Evolutionary conservation across 2,329 filamentous ascomycete genomes (phyloP).

Genomic region (Biscogniauxia sp.): DNA sequence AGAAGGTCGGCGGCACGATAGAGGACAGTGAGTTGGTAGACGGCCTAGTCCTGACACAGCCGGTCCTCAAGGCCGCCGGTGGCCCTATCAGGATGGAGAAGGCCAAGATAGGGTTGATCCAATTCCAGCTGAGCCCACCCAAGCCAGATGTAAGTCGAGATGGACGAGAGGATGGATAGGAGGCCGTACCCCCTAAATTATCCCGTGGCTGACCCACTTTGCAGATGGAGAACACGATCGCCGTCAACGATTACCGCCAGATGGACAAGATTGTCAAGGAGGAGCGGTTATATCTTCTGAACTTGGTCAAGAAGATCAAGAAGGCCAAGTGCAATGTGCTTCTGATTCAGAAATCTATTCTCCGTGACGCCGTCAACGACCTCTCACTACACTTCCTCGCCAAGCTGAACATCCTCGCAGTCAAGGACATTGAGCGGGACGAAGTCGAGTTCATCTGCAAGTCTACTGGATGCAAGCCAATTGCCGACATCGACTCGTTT

Average conservation of each 20-base stretch:
- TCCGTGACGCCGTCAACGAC: slow-evolving; percentile 96
- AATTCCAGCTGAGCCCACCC: slow-evolving; percentile 96
- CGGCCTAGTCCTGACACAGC: slow-evolving; percentile 87
- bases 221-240: slow-evolving; percentile 98
- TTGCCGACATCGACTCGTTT: slow-evolving; percentile 97
- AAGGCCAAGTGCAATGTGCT: slow-evolving; percentile 99
- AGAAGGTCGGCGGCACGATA: slow-evolving; percentile 97
- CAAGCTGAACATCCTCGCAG: slow-evolving; percentile 89
- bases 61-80: slow-evolving; percentile 88
- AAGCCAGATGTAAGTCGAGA: slow-evolving; percentile 78
- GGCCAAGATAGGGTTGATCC: slow-evolving; percentile 92
- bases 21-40: slow-evolving; percentile 98
- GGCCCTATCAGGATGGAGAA: slow-evolving; percentile 94
- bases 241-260: slow-evolving; percentile 98
- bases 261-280: slow-evolving; percentile 99
- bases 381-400: slow-evolving; percentile 95
- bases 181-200: neutral
- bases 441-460: slow-evolving; percentile 99
- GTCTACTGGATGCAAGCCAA: slow-evolving; percentile 96
- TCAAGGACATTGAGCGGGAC: slow-evolving; percentile 98
- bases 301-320: slow-evolving; percentile 99
- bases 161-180: neutral
- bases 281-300: slow-evolving; percentile 94
- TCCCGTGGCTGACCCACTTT: slow-evolving; percentile 7
- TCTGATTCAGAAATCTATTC: slow-evolving; percentile 96